Evolutionary conservation across 2,329 filamentous ascomycete species (phyloP).

Genomic region (Aschersonia sp.): DNA sequence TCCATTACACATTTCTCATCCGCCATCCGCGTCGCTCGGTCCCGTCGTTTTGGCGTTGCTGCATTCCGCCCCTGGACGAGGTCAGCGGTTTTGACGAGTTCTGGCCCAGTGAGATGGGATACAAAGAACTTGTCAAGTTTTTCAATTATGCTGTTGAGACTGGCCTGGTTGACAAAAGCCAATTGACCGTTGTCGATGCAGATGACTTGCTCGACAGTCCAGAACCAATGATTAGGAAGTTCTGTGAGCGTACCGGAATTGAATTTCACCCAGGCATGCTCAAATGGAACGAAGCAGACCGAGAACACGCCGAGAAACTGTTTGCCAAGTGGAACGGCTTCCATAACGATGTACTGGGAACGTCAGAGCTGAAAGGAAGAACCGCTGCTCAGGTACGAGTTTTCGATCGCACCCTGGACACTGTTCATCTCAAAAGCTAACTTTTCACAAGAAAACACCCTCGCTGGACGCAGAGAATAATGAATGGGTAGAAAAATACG

Average conservation of each 20-base stretch:
- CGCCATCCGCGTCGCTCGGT: slow-evolving; percentile 86
- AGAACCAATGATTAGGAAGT: slow-evolving; percentile 57
- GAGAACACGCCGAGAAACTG: slow-evolving; percentile 54
- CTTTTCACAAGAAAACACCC: slow-evolving; percentile 36
- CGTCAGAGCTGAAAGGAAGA: slow-evolving; percentile 59
- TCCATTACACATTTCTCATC: slow-evolving; percentile 94
- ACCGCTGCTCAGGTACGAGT: slow-evolving; percentile 40
- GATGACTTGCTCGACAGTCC: slow-evolving; percentile 88
- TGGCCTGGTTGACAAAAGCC: slow-evolving; percentile 54
- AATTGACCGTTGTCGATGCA: slow-evolving; percentile 80
- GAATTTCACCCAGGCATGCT: slow-evolving; percentile 69
- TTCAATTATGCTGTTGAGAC: slow-evolving; percentile 70
- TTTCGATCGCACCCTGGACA: not conserved
- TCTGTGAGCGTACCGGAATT: slow-evolving; percentile 69
- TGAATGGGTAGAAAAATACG: slow-evolving; percentile 64
- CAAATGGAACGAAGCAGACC: slow-evolving; percentile 64
- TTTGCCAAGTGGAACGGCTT: slow-evolving; percentile 98
- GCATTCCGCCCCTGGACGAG: slow-evolving; percentile 68
- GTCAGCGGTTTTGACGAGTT: slow-evolving; percentile 79
- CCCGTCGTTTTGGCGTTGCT: slow-evolving; percentile 90
- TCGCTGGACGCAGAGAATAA: slow-evolving; percentile 51
- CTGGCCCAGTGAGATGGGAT: slow-evolving; percentile 78
- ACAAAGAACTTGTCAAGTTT: slow-evolving; percentile 69
- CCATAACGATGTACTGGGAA: slow-evolving; percentile 86
- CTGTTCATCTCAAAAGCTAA: not conserved